These are phyloP conservation scores for Scedosporium minutisporum DNA, from an alignment of 2,329 filamentous ascomycete species.

Conservation along the genomic window DNA sequence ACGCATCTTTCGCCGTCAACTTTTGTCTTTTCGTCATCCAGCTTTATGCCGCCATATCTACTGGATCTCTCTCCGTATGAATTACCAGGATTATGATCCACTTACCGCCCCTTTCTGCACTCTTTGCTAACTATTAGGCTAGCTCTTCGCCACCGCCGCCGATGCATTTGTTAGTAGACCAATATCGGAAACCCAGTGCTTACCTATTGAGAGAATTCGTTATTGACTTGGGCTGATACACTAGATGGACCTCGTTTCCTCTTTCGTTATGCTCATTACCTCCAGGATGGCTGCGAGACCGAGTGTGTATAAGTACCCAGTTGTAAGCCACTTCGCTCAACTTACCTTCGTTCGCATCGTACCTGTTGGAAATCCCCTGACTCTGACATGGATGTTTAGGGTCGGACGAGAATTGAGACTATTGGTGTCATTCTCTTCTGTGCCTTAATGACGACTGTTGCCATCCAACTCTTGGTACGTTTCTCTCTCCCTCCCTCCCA, in stretches of 20 bases:
- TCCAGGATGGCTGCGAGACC: slow-evolving; percentile 48
- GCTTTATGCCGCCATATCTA: slow-evolving; percentile 47
- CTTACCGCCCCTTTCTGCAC: background rate
- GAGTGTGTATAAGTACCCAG: slow-evolving; percentile 53
- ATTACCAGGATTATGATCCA: background rate
- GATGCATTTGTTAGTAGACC: slow-evolving; percentile 44
- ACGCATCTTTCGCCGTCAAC: slow-evolving; percentile 40
- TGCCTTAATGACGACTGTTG: slow-evolving; percentile 56
- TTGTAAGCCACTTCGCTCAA: slow-evolving; percentile 23
- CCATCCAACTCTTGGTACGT: slow-evolving; percentile 49
- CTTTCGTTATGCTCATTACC: slow-evolving; percentile 52
- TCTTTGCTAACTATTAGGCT: background rate
- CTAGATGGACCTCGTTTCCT: slow-evolving; percentile 54
- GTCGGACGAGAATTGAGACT: slow-evolving; percentile 52
- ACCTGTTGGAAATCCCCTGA: slow-evolving; percentile 4
- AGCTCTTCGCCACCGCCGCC: slow-evolving; percentile 54
- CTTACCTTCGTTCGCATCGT: too few relatives aligned
- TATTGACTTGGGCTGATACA: slow-evolving; percentile 10
- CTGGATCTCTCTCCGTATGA: slow-evolving; percentile 41
- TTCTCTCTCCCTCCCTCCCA: too few relatives aligned
- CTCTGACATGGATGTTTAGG: slow-evolving; percentile 21
- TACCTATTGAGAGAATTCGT: slow-evolving; percentile 9
- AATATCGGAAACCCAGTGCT: background rate
- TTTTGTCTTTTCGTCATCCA: slow-evolving; percentile 48
- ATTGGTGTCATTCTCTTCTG: slow-evolving; percentile 58